Evolutionary conservation across 2,329 filamentous ascomycete species (phyloP).

Genomic region (Biscogniauxia sp.): DNA sequence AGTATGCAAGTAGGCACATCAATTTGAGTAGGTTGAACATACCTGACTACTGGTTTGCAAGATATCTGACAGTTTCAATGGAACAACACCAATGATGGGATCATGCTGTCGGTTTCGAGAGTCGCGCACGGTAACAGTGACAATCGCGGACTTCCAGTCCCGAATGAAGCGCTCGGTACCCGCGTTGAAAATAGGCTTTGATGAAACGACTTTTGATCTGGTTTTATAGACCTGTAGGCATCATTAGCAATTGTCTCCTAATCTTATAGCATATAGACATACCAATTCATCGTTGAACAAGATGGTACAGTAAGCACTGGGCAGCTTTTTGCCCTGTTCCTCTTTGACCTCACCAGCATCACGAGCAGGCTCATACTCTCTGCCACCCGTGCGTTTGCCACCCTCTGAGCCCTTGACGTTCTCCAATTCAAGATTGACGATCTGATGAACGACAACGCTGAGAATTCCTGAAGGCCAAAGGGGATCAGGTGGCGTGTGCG

Average conservation of each 20-base stretch:
- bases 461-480: constrained; percentile 91
- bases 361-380: constrained; percentile 84
- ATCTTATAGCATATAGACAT: constrained; percentile 23
- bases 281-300: constrained; percentile 81
- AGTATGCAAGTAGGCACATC: background rate
- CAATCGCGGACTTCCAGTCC: constrained; percentile 85
- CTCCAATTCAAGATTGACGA: constrained; percentile 89
- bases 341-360: constrained; percentile 82
- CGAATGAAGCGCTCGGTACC: constrained; percentile 90
- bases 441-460: constrained; percentile 86
- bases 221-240: constrained; percentile 72
- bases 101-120: constrained; percentile 89
- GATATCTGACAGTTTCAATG: constrained; percentile 83
- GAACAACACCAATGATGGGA: constrained; percentile 88
- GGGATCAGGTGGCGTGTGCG: constrained; percentile 91
- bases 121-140: constrained; percentile 87
- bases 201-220: constrained; percentile 89
- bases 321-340: constrained; percentile 75
- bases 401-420: constrained; percentile 78
- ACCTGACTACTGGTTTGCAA: constrained; percentile 79
- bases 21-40: constrained; percentile 1
- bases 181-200: constrained; percentile 95
- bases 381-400: constrained; percentile 73
- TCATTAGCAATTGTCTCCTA: constrained; percentile 13
- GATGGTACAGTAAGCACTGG: constrained; percentile 93